These are phyloP conservation scores for Fusarium torulosum DNA, from an alignment of 2,329 filamentous ascomycete genomes.

Conservation along the genomic window DNA sequence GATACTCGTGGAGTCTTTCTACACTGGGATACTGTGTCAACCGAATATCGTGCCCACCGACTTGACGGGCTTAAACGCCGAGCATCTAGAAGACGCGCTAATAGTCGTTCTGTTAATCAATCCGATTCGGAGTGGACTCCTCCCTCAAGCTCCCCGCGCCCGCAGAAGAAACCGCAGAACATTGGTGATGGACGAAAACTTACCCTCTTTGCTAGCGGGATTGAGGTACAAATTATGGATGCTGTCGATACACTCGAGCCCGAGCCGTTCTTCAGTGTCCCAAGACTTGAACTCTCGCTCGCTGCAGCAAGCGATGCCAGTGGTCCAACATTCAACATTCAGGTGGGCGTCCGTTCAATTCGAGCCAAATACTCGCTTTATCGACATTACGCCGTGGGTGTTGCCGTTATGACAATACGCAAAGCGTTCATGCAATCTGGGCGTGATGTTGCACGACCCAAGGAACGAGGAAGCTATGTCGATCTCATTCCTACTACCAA, in stretches of 20 bases:
- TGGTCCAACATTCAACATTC: conserved; percentile 88
- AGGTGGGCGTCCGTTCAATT: conserved; percentile 82
- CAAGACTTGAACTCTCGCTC: conserved; percentile 87
- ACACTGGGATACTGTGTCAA: conserved; percentile 87
- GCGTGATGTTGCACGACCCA: conserved; percentile 55
- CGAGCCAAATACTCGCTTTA: conserved; percentile 92
- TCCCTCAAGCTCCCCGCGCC: conserved; percentile 55
- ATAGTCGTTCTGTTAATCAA: conserved; percentile 77
- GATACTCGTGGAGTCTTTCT: conserved; percentile 85
- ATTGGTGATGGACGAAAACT: conserved; percentile 82
- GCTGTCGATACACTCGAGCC: conserved; percentile 84
- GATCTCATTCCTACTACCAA: conserved; percentile 44
- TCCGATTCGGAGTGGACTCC: conserved; percentile 72
- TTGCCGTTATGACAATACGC: conserved; percentile 81
- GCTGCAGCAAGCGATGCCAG: conserved; percentile 88
- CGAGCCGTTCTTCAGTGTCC: conserved; percentile 87
- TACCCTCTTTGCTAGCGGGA: conserved; percentile 81
- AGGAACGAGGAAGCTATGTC: conserved; percentile 49
- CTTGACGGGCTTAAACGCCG: conserved; percentile 72
- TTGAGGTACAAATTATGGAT: conserved; percentile 93
- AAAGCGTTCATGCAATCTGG: conserved; percentile 73
- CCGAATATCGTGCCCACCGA: conserved; percentile 88
- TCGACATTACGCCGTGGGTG: conserved; percentile 88
- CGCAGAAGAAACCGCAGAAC: conserved; percentile 66
- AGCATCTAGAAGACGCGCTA: conserved; percentile 75